A percentile compares a stretch with the other conserved stretches of the same genome.
Conservation (phyloP, 129 eudicot species). For the Apium graveolens region DNA sequence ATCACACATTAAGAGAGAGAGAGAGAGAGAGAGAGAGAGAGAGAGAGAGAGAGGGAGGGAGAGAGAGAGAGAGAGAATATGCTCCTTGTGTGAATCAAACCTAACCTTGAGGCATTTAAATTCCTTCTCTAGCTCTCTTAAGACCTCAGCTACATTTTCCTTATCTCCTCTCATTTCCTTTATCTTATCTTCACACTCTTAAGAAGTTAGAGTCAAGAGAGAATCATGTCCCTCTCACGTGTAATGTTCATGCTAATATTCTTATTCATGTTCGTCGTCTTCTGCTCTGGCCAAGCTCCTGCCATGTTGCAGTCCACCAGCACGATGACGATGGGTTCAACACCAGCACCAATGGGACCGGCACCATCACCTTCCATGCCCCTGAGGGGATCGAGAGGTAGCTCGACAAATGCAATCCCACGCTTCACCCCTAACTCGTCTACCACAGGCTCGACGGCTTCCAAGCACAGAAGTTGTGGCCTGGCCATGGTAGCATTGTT, state of each 20-base stretch:
- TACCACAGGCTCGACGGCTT: background rate
- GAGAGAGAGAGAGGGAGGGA: background rate
- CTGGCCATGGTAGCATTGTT: conserved; percentile 12
- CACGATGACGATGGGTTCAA: background rate
- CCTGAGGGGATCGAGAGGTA: background rate
- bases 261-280: conserved; percentile 7
- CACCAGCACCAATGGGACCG: conserved; percentile 3
- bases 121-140: background rate
- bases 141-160: background rate
- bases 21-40: too few species aligned
- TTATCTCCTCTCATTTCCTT: background rate
- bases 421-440: background rate
- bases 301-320: conserved; percentile 6
- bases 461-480: conserved; percentile 15
- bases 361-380: background rate
- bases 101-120: background rate
- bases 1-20: background rate
- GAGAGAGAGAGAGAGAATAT: background rate
- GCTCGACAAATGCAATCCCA: background rate
- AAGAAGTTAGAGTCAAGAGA: background rate
- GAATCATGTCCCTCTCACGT: conserved; percentile 28
- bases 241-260: conserved; percentile 22
- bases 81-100: background rate
- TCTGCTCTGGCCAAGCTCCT: conserved; percentile 21
- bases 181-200: background rate